Evolutionary conservation across 805 yeast species (phyloP), one percentile per base, ranked within the genome.

Genomic region (Priceomyces melissophilus): DNA sequence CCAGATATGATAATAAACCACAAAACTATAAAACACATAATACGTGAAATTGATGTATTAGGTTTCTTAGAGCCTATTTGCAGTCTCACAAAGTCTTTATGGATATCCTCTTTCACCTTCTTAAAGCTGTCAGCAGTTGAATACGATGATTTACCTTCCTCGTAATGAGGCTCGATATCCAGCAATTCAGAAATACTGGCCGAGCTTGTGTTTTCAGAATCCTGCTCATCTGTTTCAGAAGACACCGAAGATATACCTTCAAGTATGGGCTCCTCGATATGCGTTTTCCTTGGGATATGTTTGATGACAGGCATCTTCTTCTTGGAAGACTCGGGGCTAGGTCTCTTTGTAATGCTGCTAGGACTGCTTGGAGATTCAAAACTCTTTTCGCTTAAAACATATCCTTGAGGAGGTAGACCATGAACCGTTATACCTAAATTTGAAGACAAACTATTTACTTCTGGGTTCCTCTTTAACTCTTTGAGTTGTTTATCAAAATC

Each of bases 1-100:
- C 65, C 47, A 0, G 63, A 29, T 2, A 73, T 56, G 9, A 78
- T 32, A 1, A 63, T 12, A n/a, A 66, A 15, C 58, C 76, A 67
- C 9, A 67, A 37, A 1, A 59, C 7, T 10, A 64, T 11, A 17
- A 63, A 49, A 4, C 45, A 30, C 15, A 50, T 28, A 11, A 47
- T 31, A 10, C 35, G 15, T 13, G 33, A n/a, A 7, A 41, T 15
- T 11, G 48, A 38, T 20, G 31, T 20, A 14, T 37, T 37, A n/a
- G 33, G 40, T 11, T 23, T 37, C 13, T 33, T 34, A 6, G 26
- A 17, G 11, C 12, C 30, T 8, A 32, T 25, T 13, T 35, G 35
- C 10, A 26, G 29, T 2, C 25, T 23, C 4, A n/a, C 30, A 4
- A 25, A 37, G 23, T 32, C 44, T 16, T 27, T 35, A 7, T 33